Percentiles rank a stretch among this genome's conserved stretches.
phyloP scores from a whole-genome alignment of 257 asterid genomes.

The Solanum etuberosum region DNA sequence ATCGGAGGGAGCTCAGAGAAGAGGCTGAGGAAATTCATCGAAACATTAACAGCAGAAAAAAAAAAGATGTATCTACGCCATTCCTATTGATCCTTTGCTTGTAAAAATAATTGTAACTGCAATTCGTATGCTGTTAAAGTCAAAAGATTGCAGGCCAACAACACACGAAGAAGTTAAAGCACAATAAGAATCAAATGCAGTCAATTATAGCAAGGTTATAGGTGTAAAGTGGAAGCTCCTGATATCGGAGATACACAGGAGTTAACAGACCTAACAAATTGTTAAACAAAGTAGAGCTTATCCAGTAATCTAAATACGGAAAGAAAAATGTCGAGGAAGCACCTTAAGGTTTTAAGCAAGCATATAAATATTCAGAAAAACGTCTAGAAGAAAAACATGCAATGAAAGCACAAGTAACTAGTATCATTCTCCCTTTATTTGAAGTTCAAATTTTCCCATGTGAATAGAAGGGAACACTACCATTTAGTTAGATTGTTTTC shows the following conservation, averaged over 20 bases:
- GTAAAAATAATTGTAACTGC: background rate
- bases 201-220: background rate
- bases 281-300: background rate
- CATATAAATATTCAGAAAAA: background rate
- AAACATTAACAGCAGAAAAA: background rate
- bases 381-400: background rate
- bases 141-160: background rate
- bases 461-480: background rate
- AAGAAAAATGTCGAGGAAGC: background rate
- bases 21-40: slow-evolving; percentile 2
- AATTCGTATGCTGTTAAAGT: background rate
- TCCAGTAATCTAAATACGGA: background rate
- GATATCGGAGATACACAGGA: background rate
- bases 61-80: background rate
- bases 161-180: background rate
- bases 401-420: background rate
- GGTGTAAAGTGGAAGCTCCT: background rate
- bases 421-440: background rate
- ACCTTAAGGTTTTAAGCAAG: background rate
- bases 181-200: background rate
- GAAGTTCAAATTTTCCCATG: background rate
- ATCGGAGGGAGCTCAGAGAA: slow-evolving; percentile 19
- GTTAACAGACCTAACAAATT: background rate
- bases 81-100: background rate
- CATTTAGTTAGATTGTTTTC: slow-evolving; percentile 13